Conservation (phyloP, 768 basidiomycete species). For the Cystofilobasidium capitatum region DNA sequence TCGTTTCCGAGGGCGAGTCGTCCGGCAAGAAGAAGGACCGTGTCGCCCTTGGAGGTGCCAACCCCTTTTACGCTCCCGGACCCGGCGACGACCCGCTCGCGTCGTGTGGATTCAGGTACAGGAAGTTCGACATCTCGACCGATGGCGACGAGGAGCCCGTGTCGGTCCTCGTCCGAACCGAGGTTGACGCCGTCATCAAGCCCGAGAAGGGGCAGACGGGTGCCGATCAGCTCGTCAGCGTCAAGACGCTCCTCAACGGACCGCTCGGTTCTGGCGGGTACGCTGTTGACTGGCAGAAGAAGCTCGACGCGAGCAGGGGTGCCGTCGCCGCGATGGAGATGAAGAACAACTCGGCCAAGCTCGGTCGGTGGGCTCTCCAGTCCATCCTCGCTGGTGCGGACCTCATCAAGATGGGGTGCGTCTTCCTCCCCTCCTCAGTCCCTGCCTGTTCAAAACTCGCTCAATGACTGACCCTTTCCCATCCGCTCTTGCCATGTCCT, state of each 20-base stretch:
- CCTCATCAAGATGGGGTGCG: slow-evolving; percentile 90
- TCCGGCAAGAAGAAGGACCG: slow-evolving; percentile 47
- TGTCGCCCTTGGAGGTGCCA: slow-evolving; percentile 70
- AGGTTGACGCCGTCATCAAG: slow-evolving; percentile 80
- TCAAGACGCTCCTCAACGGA: slow-evolving; percentile 76
- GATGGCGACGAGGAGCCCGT: slow-evolving; percentile 66
- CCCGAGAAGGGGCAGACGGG: slow-evolving; percentile 44
- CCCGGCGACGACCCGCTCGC: slow-evolving; percentile 72
- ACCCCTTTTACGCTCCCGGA: slow-evolving; percentile 89
- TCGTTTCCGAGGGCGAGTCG: slow-evolving; percentile 57
- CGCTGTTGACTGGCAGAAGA: slow-evolving; percentile 97
- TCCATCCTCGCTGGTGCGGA: slow-evolving; percentile 91
- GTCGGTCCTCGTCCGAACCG: slow-evolving; percentile 84
- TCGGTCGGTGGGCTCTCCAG: slow-evolving; percentile 95
- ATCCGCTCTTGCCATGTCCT: not conserved
- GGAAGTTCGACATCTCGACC: slow-evolving; percentile 83
- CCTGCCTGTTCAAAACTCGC: not conserved
- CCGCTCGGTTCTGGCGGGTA: slow-evolving; percentile 13
- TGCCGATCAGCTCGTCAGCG: slow-evolving; percentile 60
- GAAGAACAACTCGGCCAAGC: slow-evolving; percentile 98
- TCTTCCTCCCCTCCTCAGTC: slow-evolving; percentile 24
- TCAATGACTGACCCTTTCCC: not conserved
- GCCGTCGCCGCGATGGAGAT: slow-evolving; percentile 98
- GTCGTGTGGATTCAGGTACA: slow-evolving; percentile 91
- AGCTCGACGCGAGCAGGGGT: slow-evolving; percentile 88